These are phyloP conservation scores for Rhodotorula diobovata DNA, from an alignment of 768 basidiomycete genomes.

Conservation along the genomic window DNA sequence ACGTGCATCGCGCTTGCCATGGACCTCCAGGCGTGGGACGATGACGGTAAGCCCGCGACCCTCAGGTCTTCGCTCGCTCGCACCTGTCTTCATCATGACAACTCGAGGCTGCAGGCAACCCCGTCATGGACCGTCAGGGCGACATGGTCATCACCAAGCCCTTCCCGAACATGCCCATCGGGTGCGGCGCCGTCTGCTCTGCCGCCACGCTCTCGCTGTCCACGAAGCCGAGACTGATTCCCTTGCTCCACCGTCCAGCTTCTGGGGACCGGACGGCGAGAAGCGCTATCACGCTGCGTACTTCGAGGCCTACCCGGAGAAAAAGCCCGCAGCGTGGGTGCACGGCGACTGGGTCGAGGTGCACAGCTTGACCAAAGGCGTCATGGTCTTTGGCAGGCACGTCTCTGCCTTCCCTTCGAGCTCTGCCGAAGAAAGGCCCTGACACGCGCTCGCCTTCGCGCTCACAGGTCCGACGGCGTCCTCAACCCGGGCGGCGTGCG, in stretches of 20 bases:
- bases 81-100: not conserved
- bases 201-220: not conserved
- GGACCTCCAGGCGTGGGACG: conserved; percentile 40
- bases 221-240: not conserved
- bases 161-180: conserved; percentile 43
- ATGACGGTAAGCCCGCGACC: conserved; percentile 21
- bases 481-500: conserved; percentile 43
- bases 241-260: not conserved
- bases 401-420: not conserved
- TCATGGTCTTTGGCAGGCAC: conserved; percentile 39
- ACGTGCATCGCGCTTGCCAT: conserved; percentile 39
- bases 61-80: too few relatives aligned
- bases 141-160: conserved; percentile 43
- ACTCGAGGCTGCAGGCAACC: conserved; percentile 15
- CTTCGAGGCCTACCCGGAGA: conserved; percentile 39
- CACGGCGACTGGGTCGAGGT: conserved; percentile 41
- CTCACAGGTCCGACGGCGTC: conserved; percentile 28
- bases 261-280: conserved; percentile 37
- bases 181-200: not conserved
- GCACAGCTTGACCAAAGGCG: conserved; percentile 32
- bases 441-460: not conserved
- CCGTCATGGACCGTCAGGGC: conserved; percentile 34
- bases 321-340: conserved; percentile 37
- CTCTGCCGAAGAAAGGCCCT: too few relatives aligned
- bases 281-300: conserved; percentile 39